Evolutionary conservation across 73 alveolate species (phyloP), one percentile per base, ranked within the genome.

Genomic region (Paramecium bursaria): DNA sequence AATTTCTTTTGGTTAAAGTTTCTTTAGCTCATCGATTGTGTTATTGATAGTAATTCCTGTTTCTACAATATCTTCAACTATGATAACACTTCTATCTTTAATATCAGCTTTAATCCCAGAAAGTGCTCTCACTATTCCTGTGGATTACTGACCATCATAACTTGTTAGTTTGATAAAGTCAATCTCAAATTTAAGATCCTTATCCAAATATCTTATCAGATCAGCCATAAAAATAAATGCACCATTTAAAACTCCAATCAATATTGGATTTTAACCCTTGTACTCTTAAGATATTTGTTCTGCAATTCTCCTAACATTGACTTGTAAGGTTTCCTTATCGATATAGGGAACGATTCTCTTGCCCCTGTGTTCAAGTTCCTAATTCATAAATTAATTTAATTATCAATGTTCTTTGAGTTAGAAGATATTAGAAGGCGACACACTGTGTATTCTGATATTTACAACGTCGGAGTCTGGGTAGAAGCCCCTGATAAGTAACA

Each of bases 381-480:
- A 30, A 23, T 60, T 51, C 49, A 39, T 39, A 39, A 39, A 39
- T 39, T n/a, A n/a, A n/a, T n/a, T 19, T 33, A 53, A 54, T 61
- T 50, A 49, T 35, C 42, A 48, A 79, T 79, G 89, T 79, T 79
- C 46, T 79, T 79, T 50, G 89, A 79, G 76, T 79, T 79, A 54
- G 89, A 79, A 54, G 89, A 79, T 46, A 79, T 79, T 73, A 52
- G 76, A 54, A 79, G 89, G 46, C 33, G 89, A 79, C 89, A 79
- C 54, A 39, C 89, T 54, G 60, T 79, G 44, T 79, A 79, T 46
- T 79, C 50, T 61, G 89, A 79, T 55, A 48, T 49, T 46, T 54
- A 79, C 55, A 79, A 79, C 48, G 89, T 73, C 26, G 52, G 76
- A 29, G 89, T 61, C 19, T 79, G 89, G 89, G 53, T 50, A 31